These are phyloP conservation scores for Corymbia citriodora DNA, from an alignment of 441 rosid species.

Conservation along the genomic window DNA sequence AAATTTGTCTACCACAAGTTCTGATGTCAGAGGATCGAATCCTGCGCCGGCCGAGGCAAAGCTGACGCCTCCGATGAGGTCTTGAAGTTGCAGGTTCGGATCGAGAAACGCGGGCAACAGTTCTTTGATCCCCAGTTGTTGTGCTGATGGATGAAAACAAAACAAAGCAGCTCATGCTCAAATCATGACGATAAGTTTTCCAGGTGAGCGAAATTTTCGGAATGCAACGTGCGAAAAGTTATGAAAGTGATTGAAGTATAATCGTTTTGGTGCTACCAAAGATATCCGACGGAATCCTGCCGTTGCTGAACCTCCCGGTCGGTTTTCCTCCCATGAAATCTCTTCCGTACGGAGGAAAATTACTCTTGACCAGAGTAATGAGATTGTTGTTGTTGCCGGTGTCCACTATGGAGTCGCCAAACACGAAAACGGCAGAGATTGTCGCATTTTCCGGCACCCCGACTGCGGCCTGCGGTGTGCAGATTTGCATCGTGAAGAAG, in stretches of 20 bases:
- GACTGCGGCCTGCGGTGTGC: not conserved
- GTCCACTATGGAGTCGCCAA: constrained; percentile 51
- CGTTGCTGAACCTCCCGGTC: constrained; percentile 27
- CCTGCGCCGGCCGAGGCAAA: constrained; percentile 24
- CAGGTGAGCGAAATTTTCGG: not conserved
- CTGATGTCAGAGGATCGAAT: constrained; percentile 6
- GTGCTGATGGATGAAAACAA: constrained; percentile 28
- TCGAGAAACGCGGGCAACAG: constrained; percentile 62
- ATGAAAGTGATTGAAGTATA: not conserved
- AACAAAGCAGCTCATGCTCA: not conserved
- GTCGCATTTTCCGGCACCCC: not conserved
- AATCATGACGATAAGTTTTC: not conserved
- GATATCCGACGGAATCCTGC: constrained; percentile 16
- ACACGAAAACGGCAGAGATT: constrained; percentile 23
- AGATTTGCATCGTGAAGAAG: not conserved
- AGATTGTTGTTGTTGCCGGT: constrained; percentile 45
- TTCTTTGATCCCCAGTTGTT: constrained; percentile 54
- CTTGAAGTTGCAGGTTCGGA: constrained; percentile 35
- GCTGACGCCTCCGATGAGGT: constrained; percentile 56
- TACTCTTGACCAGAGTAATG: constrained; percentile 24
- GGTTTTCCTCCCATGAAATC: constrained; percentile 40
- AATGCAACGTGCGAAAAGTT: not conserved
- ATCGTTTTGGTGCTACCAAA: constrained; percentile 1
- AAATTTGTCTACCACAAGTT: not conserved
- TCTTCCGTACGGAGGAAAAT: constrained; percentile 44